A percentile compares a stretch with the other conserved stretches of the same genome.
These are phyloP conservation scores for Aspergillus sp. DNA, from an alignment of 2,329 filamentous ascomycete species.

Conservation along the genomic window DNA sequence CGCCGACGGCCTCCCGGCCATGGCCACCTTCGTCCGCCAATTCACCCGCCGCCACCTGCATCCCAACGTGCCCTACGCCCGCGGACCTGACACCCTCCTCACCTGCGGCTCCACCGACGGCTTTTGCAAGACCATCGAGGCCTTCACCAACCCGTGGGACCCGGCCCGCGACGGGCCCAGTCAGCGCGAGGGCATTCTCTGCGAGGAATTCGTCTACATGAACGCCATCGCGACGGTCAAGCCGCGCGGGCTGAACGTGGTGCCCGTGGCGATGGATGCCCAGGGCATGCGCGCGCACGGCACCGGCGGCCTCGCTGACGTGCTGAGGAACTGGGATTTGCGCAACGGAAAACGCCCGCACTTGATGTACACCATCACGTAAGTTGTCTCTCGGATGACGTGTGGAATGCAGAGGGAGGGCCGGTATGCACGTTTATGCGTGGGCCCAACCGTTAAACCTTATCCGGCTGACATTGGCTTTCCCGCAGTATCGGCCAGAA, in stretches of 20 bases:
- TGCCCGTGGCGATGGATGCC: conserved; percentile 71
- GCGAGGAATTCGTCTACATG: conserved; percentile 78
- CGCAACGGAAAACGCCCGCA: conserved; percentile 72
- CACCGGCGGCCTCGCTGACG: conserved; percentile 69
- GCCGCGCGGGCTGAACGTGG: conserved; percentile 70
- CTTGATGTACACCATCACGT: conserved; percentile 87
- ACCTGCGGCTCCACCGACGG: conserved; percentile 85
- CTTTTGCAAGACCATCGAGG: conserved; percentile 72
- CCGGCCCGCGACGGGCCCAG: conserved; percentile 63
- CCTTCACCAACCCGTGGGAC: conserved; percentile 73
- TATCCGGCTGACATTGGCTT: neutral
- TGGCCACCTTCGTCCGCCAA: conserved; percentile 74
- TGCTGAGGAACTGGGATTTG: conserved; percentile 79
- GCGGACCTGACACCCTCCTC: conserved; percentile 72
- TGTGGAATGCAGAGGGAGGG: too few relatives aligned
- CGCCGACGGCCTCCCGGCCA: conserved; percentile 75
- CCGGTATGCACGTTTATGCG: too few relatives aligned
- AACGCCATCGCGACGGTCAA: conserved; percentile 66
- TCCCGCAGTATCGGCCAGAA: conserved; percentile 75
- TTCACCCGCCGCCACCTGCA: conserved; percentile 76
- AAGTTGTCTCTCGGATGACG: conserved; percentile 38
- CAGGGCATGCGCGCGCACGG: conserved; percentile 77
- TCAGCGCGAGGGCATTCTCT: conserved; percentile 72
- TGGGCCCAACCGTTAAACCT: too few relatives aligned
- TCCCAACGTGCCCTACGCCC: conserved; percentile 74